A percentile compares a stretch with the other conserved stretches of the same genome.
Evolutionary conservation across 805 yeast genomes (phyloP).

Genomic region (Pichia membranifaciens): DNA sequence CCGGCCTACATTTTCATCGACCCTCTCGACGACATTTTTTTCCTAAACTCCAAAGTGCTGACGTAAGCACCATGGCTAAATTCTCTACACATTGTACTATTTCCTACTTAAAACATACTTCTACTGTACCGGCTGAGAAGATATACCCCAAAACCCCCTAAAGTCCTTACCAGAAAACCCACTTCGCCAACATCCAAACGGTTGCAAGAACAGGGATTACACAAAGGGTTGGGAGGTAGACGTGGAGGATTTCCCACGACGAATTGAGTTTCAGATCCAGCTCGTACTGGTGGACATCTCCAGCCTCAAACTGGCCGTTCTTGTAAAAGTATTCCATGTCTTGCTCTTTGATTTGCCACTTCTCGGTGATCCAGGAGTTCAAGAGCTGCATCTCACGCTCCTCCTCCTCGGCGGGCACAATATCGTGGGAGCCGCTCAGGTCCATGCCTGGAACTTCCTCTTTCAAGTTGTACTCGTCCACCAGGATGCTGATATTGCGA

Average conservation of each 20-base stretch:
- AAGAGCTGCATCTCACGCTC: constrained; percentile 40
- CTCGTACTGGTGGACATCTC: constrained; percentile 16
- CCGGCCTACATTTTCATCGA: too few species aligned
- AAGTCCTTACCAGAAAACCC: too few species aligned
- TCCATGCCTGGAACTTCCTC: constrained; percentile 25
- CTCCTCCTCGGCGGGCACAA: constrained; percentile 37
- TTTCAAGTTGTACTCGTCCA: constrained; percentile 48
- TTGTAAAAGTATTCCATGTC: constrained; percentile 57
- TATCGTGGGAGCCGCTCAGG: constrained; percentile 37
- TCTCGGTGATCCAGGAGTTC: constrained; percentile 64
- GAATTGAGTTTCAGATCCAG: constrained; percentile 19
- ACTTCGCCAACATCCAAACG: neutral
- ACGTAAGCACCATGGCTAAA: too few species aligned
- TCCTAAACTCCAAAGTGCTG: too few species aligned
- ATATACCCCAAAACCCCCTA: too few species aligned
- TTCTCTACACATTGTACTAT: too few species aligned
- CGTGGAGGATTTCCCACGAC: constrained; percentile 3
- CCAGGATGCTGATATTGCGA: constrained; percentile 52
- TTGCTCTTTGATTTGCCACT: constrained; percentile 77
- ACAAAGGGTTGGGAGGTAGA: neutral
- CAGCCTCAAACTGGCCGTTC: constrained; percentile 44
- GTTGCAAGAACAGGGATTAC: neutral
- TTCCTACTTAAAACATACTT: too few species aligned
- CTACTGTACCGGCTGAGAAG: too few species aligned
- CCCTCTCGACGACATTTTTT: too few species aligned